Percentiles rank a stretch among this genome's conserved stretches.
These are phyloP conservation scores for Pigoraptor vietnamica DNA, from an alignment of 78 protist genomes.

Conservation along the genomic window DNA sequence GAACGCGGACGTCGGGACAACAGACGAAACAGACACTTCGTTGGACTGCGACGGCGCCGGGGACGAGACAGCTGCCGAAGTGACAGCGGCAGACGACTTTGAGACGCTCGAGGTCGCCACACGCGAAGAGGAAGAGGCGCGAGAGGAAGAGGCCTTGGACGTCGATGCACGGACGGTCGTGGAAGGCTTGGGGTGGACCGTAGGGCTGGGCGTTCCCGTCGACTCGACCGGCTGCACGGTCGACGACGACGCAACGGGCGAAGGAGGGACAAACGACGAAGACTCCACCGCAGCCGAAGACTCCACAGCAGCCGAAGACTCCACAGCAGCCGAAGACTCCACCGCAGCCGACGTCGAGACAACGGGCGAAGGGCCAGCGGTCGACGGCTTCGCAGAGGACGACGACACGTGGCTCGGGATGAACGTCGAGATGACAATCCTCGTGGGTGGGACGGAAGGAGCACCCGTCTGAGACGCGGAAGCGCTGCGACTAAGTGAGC, in stretches of 20 bases:
- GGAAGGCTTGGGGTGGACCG: no score
- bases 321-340: not conserved
- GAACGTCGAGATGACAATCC: not conserved
- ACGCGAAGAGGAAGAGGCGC: no score
- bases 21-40: no score
- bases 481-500: no score
- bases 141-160: no score
- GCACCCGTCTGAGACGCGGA: no score
- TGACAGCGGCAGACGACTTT: no score
- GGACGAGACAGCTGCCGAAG: no score
- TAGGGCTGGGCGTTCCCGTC: not conserved
- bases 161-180: no score
- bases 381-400: not conserved
- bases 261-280: not conserved
- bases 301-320: not conserved
- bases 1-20: no score
- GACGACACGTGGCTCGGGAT: not conserved
- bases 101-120: no score
- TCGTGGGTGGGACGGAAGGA: not conserved
- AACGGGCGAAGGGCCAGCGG: not conserved
- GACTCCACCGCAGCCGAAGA: not conserved
- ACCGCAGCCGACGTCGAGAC: not conserved
- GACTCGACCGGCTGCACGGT: not conserved
- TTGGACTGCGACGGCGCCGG: no score
- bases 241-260: not conserved